Base-by-base conservation (phyloP, 148 eudicot species). In the Amaranthus palmeri region DNA sequence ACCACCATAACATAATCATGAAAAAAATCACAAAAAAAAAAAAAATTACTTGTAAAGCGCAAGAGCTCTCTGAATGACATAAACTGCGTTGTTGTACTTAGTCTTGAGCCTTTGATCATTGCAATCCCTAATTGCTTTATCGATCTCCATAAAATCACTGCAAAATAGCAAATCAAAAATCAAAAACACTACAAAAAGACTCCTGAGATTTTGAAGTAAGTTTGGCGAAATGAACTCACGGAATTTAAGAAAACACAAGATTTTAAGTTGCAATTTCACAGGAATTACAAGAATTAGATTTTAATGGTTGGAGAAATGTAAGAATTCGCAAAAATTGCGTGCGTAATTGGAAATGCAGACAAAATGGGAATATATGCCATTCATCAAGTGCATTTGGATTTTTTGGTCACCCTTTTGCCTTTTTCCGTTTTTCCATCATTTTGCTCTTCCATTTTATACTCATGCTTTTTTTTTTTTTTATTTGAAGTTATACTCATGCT, bases 61-160 rank as follows among this genome's bases (percentile, higher is more conserved):
- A 72, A 95, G 83, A 82, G 98, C 96, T 82, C 98, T 79, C 86
- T 82, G 90, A 76, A 95, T 91, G 65, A 91, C 92, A 79, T 84
- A 85, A 43, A 95, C 80, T 9, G 98, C 96, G 64, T 83, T 91
- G 41, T 83, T 86, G 81, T 88, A 91, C 89, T 91, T 91, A 8
- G 89, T 85, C 81, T 82, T 88, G 76, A 95, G 71, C 86, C 99
- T 91, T 40, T 74, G 81, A 82, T 95, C 99, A 76, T 91, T 87
- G 65, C 92, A 84, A 42, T 72, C 90, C 72, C 75, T 76, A 25
- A 95, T 87, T 72, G 97, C 96, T 76, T 80, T 67, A 72, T 95
- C 86, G 81, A 95, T 87, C 90, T 95, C 99, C 99, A 95, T 95
- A 50, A 2, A 67, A 13, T 74, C 49, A 76, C 82, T 76, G 72